Evolutionary conservation across 2,329 filamentous ascomycete species (phyloP), one percentile per base, ranked within the genome.

Genomic region (Colletotrichum liaoningense): DNA sequence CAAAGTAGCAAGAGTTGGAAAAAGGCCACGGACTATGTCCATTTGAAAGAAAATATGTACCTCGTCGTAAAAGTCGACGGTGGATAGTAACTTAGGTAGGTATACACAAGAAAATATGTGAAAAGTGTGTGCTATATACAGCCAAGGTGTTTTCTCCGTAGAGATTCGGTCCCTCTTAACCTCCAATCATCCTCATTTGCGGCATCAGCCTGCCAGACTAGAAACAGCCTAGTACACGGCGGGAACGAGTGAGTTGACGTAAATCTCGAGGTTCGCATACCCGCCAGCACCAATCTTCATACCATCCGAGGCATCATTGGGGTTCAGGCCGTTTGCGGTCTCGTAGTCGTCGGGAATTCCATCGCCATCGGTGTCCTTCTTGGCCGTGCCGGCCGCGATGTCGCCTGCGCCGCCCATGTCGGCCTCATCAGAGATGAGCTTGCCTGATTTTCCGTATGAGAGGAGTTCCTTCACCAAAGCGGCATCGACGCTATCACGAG

Each of bases 321-420:
- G 79, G 67, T 85, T 73, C 30, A 85, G 74, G 0, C 86, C 85
- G 67, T 87, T 83, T 9, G 82, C 80, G 28, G 76, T 78, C 77
- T 88, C 87, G 75, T 83, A 87, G 28, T 81, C 82, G 77, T 88
- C 86, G 3, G 86, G 86, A 57, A 88, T 88, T 1, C 87, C 86
- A 72, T 88, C 87, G 0, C 83, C 83, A 76, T 88, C 86, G 0
- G 83, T 80, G 74, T 88, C 87, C 22, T 78, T 79, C 56, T 81
- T 81, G 42, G 80, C 80, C 1, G 78, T 80, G 9, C 85, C 86
- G 12, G 79, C 79, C 9, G 79, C 79, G 57, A 88, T 77, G 7
- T 77, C 80, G 0, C 84, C 85, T 0, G 82, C 80, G 0, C 83
- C 84, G 22, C 81, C 81, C 78, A 87, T 81, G 5, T 80, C 82